Conservation (phyloP, 108 stramenopile species). For the Nitzschia palea region DNA sequence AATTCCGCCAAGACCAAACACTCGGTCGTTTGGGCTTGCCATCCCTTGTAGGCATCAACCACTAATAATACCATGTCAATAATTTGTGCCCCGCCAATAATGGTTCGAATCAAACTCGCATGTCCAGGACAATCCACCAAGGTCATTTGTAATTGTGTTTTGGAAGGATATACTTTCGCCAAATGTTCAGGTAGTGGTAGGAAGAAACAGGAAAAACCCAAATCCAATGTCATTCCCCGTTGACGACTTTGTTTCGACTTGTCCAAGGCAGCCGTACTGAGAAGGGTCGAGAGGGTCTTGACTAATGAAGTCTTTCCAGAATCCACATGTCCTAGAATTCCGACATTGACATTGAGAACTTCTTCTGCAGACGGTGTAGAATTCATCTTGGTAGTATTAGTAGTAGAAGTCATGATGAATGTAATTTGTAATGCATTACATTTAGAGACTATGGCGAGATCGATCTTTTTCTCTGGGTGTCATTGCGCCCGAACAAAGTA, state of each 20-base stretch:
- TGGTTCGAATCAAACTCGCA: conserved; percentile 95
- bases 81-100: conserved; percentile 98
- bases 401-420: no score
- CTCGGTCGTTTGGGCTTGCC: conserved; percentile 99
- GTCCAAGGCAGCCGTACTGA: conserved; percentile 97
- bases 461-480: no score
- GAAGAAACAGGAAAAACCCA: conserved; percentile 95
- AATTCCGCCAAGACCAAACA: conserved; percentile 98
- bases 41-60: conserved; percentile 96
- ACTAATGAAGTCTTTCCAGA: conserved; percentile 97
- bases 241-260: conserved; percentile 93
- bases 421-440: no score
- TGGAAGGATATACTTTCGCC: conserved; percentile 24
- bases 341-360: conserved; percentile 95
- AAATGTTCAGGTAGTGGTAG: conserved; percentile 77
- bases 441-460: no score
- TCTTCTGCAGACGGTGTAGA: conserved; percentile 20
- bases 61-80: conserved; percentile 96
- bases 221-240: conserved; percentile 97
- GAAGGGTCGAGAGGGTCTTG: conserved; percentile 88
- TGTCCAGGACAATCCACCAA: conserved; percentile 99
- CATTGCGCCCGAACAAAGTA: no score
- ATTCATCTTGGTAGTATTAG: no score
- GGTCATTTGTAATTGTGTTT: conserved; percentile 71
- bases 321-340: conserved; percentile 98